Percentiles rank a stretch among this genome's conserved stretches.
These are phyloP conservation scores for Symbiodinium natans DNA, from an alignment of 73 alveolate genomes.

Conservation along the genomic window DNA sequence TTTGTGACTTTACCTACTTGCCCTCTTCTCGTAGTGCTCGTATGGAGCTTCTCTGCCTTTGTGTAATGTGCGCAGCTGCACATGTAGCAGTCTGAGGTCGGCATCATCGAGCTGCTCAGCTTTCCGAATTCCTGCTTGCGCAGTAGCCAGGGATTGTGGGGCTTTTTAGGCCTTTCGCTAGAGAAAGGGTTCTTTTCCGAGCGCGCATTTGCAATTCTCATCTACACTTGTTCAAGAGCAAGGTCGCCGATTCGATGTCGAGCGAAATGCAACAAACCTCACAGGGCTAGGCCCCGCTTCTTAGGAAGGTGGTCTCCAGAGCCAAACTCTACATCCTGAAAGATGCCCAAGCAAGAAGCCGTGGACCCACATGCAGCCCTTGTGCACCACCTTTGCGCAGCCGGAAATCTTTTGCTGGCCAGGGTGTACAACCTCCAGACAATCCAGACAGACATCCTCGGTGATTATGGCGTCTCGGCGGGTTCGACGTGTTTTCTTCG, in stretches of 20 bases:
- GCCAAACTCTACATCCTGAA: not conserved
- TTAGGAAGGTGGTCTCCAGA: not conserved
- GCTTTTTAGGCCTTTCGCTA: too few relatives aligned
- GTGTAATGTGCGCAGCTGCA: too few relatives aligned
- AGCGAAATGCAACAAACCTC: not conserved
- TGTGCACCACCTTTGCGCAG: not conserved
- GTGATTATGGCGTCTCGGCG: constrained; percentile 49
- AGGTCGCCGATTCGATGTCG: not conserved
- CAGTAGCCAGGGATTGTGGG: too few relatives aligned
- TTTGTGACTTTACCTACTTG: too few relatives aligned
- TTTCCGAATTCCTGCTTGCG: too few relatives aligned
- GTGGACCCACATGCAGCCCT: too few relatives aligned
- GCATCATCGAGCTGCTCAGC: not conserved
- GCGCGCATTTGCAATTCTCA: not conserved
- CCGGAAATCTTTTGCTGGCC: not conserved
- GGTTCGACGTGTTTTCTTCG: too few relatives aligned
- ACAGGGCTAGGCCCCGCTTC: not conserved
- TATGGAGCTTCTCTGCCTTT: too few relatives aligned
- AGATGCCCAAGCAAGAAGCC: too few relatives aligned
- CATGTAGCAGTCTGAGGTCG: constrained; percentile 1
- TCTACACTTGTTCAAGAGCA: too few relatives aligned
- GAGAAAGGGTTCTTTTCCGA: too few relatives aligned
- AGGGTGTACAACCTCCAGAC: constrained; percentile 64
- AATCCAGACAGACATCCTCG: constrained; percentile 28
- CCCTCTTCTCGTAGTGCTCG: too few relatives aligned